Conservation (phyloP, 306 rosid species). For the Arachis stenosperma region DNA sequence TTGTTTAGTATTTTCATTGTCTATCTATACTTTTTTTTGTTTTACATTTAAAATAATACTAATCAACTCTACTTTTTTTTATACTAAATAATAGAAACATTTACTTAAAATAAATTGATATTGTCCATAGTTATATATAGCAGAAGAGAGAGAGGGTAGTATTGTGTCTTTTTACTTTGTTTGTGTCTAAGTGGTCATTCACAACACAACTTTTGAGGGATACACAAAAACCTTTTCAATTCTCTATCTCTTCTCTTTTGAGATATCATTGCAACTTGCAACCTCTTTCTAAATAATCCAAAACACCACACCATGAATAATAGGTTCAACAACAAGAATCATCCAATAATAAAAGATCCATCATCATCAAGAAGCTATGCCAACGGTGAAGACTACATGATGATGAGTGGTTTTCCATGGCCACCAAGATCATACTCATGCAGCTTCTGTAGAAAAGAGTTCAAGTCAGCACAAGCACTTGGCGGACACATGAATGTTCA, state of each 20-base stretch:
- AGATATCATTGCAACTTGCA: conserved; percentile 24
- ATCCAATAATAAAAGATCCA: conserved; percentile 30
- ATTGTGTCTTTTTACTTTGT: not conserved
- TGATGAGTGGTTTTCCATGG: conserved; percentile 76
- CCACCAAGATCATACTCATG: conserved; percentile 90
- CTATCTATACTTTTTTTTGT: too few relatives aligned
- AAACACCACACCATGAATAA: conserved; percentile 42
- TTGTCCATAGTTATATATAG: too few relatives aligned
- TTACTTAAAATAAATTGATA: too few relatives aligned
- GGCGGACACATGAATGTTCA: conserved; percentile 99
- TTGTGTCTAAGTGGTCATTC: conserved; percentile 27
- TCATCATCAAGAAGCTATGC: not conserved
- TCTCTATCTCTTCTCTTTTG: conserved; percentile 40
- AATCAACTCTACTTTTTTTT: too few relatives aligned
- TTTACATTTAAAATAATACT: too few relatives aligned
- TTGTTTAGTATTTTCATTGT: too few relatives aligned
- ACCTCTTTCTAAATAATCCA: conserved; percentile 38
- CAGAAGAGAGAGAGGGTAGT: too few relatives aligned
- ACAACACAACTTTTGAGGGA: conserved; percentile 35
- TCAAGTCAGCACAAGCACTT: conserved; percentile 94
- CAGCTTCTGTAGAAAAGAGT: conserved; percentile 86
- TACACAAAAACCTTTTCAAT: not conserved
- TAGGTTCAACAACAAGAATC: not conserved
- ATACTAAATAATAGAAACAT: too few relatives aligned
- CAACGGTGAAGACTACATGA: conserved; percentile 47